These are phyloP conservation scores for Albifimbria verrucaria DNA, from an alignment of 2,329 filamentous ascomycete species.

Conservation along the genomic window DNA sequence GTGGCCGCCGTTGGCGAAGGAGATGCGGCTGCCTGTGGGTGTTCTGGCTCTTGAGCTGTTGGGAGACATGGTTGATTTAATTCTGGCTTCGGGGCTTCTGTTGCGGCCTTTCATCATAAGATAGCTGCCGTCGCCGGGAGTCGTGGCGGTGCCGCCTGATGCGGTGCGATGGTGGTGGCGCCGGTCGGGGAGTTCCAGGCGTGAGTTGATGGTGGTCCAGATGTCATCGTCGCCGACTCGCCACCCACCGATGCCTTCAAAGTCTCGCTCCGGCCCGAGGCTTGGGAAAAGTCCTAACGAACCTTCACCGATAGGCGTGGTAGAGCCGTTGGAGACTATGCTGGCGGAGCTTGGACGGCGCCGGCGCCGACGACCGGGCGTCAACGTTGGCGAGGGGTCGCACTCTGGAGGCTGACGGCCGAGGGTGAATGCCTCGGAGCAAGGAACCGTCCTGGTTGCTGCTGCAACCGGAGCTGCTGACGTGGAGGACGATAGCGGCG, in stretches of 20 bases:
- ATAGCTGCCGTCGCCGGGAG: constrained; percentile 36
- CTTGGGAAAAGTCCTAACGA: constrained; percentile 41
- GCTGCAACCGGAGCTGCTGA: constrained; percentile 7
- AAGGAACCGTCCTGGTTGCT: constrained; percentile 2
- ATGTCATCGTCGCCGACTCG: constrained; percentile 44
- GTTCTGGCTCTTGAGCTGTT: constrained; percentile 49
- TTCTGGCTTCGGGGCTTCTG: constrained; percentile 29
- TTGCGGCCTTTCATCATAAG: constrained; percentile 41
- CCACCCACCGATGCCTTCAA: constrained; percentile 59
- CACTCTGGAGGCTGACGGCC: constrained; percentile 12
- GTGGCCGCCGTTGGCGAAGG: constrained; percentile 18
- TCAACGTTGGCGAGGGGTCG: constrained; percentile 14
- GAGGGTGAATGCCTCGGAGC: not conserved
- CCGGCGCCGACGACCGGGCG: constrained; percentile 25
- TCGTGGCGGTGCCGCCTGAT: constrained; percentile 32
- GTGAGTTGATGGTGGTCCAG: constrained; percentile 52
- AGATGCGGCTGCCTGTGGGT: constrained; percentile 37
- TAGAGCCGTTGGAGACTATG: constrained; percentile 27
- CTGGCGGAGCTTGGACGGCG: constrained; percentile 31
- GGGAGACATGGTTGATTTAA: constrained; percentile 28
- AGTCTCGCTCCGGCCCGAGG: constrained; percentile 52
- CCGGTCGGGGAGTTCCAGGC: constrained; percentile 45
- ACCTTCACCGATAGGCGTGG: constrained; percentile 31
- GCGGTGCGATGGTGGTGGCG: constrained; percentile 42
- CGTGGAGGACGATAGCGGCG: constrained; percentile 20